Evolutionary conservation across 805 yeast genomes (phyloP).

Genomic region (Myxozyma geophila): DNA sequence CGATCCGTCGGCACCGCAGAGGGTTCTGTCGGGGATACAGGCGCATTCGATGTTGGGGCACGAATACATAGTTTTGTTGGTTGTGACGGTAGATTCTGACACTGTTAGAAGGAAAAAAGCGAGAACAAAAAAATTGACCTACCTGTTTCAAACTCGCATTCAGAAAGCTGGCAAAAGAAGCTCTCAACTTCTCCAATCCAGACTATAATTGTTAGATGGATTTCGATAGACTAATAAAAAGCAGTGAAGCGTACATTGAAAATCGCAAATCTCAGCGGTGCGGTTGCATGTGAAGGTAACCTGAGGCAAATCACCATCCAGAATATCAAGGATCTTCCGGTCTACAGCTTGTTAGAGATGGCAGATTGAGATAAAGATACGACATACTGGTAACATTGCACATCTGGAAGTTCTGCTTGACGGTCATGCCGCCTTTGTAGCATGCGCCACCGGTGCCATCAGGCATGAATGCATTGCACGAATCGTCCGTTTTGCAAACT

Average conservation of each 20-base stretch:
- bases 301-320: constrained; percentile 83
- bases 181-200: constrained; percentile 93
- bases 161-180: constrained; percentile 80
- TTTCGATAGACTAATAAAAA: neutral
- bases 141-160: constrained; percentile 74
- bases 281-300: constrained; percentile 88
- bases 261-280: constrained; percentile 68
- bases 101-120: neutral
- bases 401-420: constrained; percentile 81
- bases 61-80: constrained; percentile 73
- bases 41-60: constrained; percentile 82
- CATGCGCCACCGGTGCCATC: constrained; percentile 85
- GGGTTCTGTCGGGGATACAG: constrained; percentile 89
- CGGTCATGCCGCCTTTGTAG: constrained; percentile 80
- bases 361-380: neutral
- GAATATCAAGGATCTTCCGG: constrained; percentile 76
- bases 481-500: constrained; percentile 70
- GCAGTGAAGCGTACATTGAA: constrained; percentile 58
- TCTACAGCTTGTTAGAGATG: constrained; percentile 24
- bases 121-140: constrained; percentile 38
- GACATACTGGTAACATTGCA: constrained; percentile 80
- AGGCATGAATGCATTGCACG: constrained; percentile 88
- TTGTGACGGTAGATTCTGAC: constrained; percentile 34
- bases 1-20: constrained; percentile 93
- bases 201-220: constrained; percentile 42